These are phyloP conservation scores for Xenosphaeropsis pyriputrescens DNA, from an alignment of 2,329 filamentous ascomycete species.

Conservation along the genomic window DNA sequence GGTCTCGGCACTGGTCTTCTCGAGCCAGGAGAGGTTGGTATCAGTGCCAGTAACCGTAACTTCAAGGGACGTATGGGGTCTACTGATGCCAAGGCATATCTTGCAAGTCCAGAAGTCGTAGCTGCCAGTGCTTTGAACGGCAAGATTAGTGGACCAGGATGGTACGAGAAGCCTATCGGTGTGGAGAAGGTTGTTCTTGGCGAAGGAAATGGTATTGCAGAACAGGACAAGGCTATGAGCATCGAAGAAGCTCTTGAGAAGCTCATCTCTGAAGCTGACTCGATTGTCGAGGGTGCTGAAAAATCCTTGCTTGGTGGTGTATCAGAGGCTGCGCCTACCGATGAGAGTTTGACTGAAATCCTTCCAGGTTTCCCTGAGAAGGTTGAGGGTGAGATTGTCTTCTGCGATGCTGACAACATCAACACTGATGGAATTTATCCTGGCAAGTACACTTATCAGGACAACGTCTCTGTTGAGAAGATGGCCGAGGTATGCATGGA, in stretches of 20 bases:
- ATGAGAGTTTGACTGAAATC: constrained; percentile 45
- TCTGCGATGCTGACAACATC: constrained; percentile 74
- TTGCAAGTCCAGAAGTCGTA: constrained; percentile 81
- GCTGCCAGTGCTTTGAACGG: constrained; percentile 73
- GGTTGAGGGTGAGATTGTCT: constrained; percentile 75
- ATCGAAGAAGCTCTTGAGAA: constrained; percentile 60
- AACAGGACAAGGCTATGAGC: constrained; percentile 48
- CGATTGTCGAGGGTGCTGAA: constrained; percentile 20
- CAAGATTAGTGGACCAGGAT: constrained; percentile 60
- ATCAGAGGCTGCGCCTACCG: constrained; percentile 14
- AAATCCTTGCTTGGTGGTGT: constrained; percentile 34
- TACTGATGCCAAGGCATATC: constrained; percentile 66
- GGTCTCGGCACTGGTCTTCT: constrained; percentile 66
- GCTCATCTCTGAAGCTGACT: constrained; percentile 53
- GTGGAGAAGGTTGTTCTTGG: constrained; percentile 54
- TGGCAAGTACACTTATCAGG: constrained; percentile 85
- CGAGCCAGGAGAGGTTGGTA: constrained; percentile 74
- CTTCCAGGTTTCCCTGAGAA: constrained; percentile 77
- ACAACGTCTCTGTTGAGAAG: constrained; percentile 56
- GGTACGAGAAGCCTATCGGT: constrained; percentile 59
- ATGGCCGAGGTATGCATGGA: constrained; percentile 91
- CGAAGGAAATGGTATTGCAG: constrained; percentile 52
- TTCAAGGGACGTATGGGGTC: constrained; percentile 87
- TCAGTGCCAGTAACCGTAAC: constrained; percentile 73
- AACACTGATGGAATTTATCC: constrained; percentile 91